Conservation (phyloP, 495 filamentous ascomycete genomes). For the Cercophora newfieldiana region DNA sequence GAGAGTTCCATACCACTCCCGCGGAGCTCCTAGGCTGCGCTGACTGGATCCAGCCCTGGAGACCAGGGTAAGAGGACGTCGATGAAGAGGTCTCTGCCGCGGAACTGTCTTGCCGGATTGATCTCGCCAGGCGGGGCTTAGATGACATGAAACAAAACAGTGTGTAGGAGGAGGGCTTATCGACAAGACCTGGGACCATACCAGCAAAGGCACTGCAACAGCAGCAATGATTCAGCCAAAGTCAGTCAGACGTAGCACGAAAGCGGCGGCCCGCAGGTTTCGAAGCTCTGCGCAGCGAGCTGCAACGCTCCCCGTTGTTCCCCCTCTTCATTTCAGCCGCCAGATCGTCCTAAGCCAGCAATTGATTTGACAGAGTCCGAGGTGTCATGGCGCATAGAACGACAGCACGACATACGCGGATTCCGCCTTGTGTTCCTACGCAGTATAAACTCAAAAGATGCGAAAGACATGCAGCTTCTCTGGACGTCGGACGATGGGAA, state of each 20-base stretch:
- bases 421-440: no score
- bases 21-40: not conserved
- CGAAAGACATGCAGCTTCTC: not conserved
- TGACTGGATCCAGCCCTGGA: not conserved
- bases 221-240: slow-evolving; percentile 25
- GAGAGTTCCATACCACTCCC: not conserved
- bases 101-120: slow-evolving; percentile 9
- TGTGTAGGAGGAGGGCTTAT: not conserved
- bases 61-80: not conserved
- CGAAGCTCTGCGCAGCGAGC: slow-evolving; percentile 12
- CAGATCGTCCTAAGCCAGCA: slow-evolving; percentile 16
- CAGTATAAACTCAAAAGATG: no score
- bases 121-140: not conserved
- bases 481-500: not conserved
- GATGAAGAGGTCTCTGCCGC: not conserved
- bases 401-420: not conserved
- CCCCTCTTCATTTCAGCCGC: slow-evolving; percentile 27
- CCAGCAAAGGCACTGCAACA: not conserved
- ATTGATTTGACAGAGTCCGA: slow-evolving; percentile 36
- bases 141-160: slow-evolving; percentile 19
- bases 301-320: not conserved
- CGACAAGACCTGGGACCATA: not conserved
- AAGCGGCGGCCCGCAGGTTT: slow-evolving; percentile 23
- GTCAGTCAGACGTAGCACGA: slow-evolving; percentile 17
- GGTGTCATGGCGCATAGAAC: slow-evolving; percentile 13